phyloP scores from a whole-genome alignment of 371 early-diverging fungal genomes.

The Capillidium heterosporum region DNA sequence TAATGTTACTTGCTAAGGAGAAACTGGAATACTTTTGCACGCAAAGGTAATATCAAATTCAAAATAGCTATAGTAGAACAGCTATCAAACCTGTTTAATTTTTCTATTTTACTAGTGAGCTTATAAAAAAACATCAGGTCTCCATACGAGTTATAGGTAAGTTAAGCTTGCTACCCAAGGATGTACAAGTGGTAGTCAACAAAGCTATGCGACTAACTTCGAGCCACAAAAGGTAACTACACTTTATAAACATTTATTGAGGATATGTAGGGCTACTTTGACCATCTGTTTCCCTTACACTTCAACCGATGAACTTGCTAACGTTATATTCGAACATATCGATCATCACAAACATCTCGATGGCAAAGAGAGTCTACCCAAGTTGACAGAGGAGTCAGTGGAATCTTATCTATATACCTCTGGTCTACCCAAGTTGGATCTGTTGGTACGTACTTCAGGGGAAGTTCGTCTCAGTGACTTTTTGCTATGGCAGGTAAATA shows the following conservation, averaged over 20 bases:
- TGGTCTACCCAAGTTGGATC: constrained; percentile 63
- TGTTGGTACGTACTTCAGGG: constrained; percentile 94
- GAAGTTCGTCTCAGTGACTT: constrained; percentile 95
- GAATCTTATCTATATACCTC: constrained; percentile 46
- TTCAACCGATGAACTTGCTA: constrained; percentile 71
- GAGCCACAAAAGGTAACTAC: constrained; percentile 34
- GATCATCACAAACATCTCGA: constrained; percentile 23
- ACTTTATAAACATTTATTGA: not conserved
- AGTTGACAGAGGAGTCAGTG: constrained; percentile 32
- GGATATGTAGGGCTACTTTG: constrained; percentile 34
- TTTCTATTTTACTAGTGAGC: constrained; percentile 24
- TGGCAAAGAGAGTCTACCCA: constrained; percentile 15
- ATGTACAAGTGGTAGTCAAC: constrained; percentile 37
- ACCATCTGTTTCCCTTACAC: constrained; percentile 96
- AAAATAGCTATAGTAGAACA: not conserved
- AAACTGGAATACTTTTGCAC: constrained; percentile 54
- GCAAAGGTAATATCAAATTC: constrained; percentile 28
- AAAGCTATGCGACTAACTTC: constrained; percentile 47
- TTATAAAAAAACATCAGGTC: constrained; percentile 52
- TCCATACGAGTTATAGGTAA: constrained; percentile 73
- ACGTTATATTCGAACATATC: constrained; percentile 27
- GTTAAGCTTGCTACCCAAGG: constrained; percentile 36
- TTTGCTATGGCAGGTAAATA: constrained; percentile 77
- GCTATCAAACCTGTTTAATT: not conserved
- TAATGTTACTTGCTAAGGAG: constrained; percentile 71